Evolutionary conservation across 140 eudicot species (phyloP).

Genomic region (Bidens hawaiensis): DNA sequence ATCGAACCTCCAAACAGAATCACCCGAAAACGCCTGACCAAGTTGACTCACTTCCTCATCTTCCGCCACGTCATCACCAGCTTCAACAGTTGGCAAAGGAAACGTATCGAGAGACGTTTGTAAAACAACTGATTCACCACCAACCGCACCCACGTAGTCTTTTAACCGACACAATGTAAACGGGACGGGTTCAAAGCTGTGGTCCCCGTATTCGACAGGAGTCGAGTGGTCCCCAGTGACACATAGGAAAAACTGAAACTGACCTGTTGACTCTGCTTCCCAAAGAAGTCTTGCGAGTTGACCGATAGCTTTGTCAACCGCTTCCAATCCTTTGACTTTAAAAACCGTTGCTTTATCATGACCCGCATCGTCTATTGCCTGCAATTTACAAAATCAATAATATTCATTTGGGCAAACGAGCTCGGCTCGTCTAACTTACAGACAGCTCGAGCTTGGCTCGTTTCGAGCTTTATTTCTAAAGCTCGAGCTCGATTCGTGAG

Average conservation of each 20-base stretch:
- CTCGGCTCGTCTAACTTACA: too few relatives aligned
- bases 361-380: conserved; percentile 98
- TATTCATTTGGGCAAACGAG: not conserved
- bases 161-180: conserved; percentile 71
- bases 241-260: conserved; percentile 62
- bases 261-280: conserved; percentile 71
- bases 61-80: conserved; percentile 53
- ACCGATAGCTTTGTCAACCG: conserved; percentile 85
- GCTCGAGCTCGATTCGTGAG: too few relatives aligned
- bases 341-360: conserved; percentile 92
- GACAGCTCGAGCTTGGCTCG: too few relatives aligned
- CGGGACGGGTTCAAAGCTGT: conserved; percentile 95
- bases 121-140: conserved; percentile 56
- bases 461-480: too few relatives aligned
- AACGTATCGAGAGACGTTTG: conserved; percentile 71
- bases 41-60: conserved; percentile 18
- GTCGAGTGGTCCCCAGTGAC: conserved; percentile 97
- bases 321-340: conserved; percentile 90
- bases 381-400: conserved; percentile 24
- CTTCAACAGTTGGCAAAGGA: conserved; percentile 61
- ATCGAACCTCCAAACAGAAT: conserved; percentile 55
- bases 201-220: conserved; percentile 97
- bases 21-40: conserved; percentile 51
- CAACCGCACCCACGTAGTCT: conserved; percentile 81
- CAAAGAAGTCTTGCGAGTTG: conserved; percentile 90